Evolutionary conservation across 805 yeast genomes (phyloP), one percentile per base, ranked within the genome.

Genomic region (Zygosaccharomyces kombuchaensis): DNA sequence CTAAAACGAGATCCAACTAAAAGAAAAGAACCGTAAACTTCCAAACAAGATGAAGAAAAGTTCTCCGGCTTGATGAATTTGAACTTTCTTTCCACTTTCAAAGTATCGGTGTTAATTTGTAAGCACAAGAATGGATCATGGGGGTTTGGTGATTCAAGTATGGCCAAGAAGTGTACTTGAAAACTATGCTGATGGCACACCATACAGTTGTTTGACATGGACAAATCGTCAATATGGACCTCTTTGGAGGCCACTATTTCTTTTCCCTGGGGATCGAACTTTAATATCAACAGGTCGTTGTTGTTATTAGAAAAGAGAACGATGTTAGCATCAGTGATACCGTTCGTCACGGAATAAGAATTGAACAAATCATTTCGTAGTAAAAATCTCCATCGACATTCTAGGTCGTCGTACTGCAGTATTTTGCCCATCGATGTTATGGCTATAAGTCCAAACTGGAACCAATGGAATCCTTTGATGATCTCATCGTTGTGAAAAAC

Each of bases 1-100:
- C 87, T 85, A 56, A 75, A 79, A 50, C 96, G 69, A 3, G 93
- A 84, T 0, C 93, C 95, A 14, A 88, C 63, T 13, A 84, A 56
- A 1, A 87, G 56, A 62, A 70, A 68, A 14, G 65, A 52, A 1
- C 59, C 47, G 51, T 75, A 78, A 30, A 71, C 64, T 19, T 66
- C 71, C 22, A 82, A 58, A n/a, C 82, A 75, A 0, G 91, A 80
- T 0, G 84, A 71, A 1, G 80, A 75, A 55, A 84, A 80, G 13
- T 74, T 70, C 9, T 69, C 70, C 3, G 75, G 74, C 29, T 76
- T 78, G 13, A 58, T 68, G 3, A 64, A 56, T 2, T 36, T 38
- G 12, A 51, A 53, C 13, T 51, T 52, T 3, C 52, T 42, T 2
- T 43, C 35, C 3, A 71, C 31, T 2, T 60, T 56, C 2, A 76